These are phyloP conservation scores for Aegilops longissima DNA, from an alignment of 176 grass and related monocot species.

Conservation along the genomic window DNA sequence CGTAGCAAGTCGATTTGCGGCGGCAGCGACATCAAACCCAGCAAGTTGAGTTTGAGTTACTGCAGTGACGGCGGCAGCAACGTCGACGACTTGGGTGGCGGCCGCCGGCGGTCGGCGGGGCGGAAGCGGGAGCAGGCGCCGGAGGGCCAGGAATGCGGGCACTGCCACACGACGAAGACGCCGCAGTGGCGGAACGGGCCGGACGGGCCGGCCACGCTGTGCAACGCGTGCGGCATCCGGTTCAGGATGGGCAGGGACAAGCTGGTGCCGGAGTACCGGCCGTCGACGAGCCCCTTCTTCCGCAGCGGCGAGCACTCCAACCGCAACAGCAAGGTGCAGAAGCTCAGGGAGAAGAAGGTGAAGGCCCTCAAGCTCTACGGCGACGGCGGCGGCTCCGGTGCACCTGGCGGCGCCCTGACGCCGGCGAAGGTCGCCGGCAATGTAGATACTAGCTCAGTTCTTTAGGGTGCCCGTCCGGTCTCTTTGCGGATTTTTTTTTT, in stretches of 20 bases:
- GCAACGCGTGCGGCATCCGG: slow-evolving; percentile 66
- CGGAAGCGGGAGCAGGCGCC: neutral
- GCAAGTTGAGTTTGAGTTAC: too few species aligned
- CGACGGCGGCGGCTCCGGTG: neutral
- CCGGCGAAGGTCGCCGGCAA: neutral
- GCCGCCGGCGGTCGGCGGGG: neutral
- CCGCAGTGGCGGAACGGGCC: slow-evolving; percentile 63
- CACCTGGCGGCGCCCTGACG: neutral
- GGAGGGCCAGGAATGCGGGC: slow-evolving; percentile 14
- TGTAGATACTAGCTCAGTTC: neutral
- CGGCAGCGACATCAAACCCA: too few species aligned
- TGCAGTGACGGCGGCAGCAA: too few species aligned
- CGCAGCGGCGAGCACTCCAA: slow-evolving; percentile 37
- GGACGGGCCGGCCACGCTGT: slow-evolving; percentile 41
- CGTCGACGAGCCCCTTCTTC: slow-evolving; percentile 51
- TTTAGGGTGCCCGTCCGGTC: neutral
- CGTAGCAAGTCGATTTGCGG: neutral
- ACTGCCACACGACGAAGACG: slow-evolving; percentile 37
- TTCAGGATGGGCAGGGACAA: slow-evolving; percentile 11
- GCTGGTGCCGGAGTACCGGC: slow-evolving; percentile 46
- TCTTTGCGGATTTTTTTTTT: neutral
- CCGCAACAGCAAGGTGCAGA: slow-evolving; percentile 40
- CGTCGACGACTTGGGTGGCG: neutral
- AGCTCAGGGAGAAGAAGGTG: slow-evolving; percentile 29
- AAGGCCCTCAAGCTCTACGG: neutral